Percentiles rank a stretch among this genome's conserved stretches.
These are phyloP conservation scores for Kodamaea alishanica DNA, from an alignment of 1,139 yeast genomes.

Conservation along the genomic window DNA sequence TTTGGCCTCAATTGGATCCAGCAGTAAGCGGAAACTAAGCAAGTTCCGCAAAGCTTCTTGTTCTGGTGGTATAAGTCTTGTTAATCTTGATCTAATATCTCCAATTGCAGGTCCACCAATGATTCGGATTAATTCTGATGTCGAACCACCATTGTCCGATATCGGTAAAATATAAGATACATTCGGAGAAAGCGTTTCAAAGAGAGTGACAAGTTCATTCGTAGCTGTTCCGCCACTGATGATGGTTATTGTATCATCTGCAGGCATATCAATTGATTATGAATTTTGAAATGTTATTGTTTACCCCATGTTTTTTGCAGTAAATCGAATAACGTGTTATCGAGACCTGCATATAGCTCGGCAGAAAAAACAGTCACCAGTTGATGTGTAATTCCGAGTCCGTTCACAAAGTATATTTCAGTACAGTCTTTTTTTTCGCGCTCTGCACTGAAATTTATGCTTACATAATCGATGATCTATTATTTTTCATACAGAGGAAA, in stretches of 20 bases:
- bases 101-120: constrained; percentile 97
- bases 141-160: constrained; percentile 93
- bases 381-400: constrained; percentile 35
- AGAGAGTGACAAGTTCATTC: constrained; percentile 54
- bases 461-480: neutral
- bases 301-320: neutral
- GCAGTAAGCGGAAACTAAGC: constrained; percentile 60
- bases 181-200: constrained; percentile 35
- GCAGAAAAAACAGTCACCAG: constrained; percentile 36
- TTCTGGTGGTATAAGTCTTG: constrained; percentile 58
- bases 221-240: constrained; percentile 79
- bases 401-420: constrained; percentile 23
- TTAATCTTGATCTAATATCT: constrained; percentile 78
- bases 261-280: neutral
- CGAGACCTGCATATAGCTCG: constrained; percentile 26
- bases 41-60: constrained; percentile 44
- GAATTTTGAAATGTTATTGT: neutral
- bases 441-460: constrained; percentile 9
- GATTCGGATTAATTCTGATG: constrained; percentile 84
- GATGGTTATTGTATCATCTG: constrained; percentile 32
- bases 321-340: neutral
- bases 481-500: neutral
- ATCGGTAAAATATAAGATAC: constrained; percentile 75
- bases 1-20: constrained; percentile 53
- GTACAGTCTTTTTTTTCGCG: constrained; percentile 4